These are phyloP conservation scores for Hypsizygus ulmarius DNA, from an alignment of 1,284 basidiomycete genomes.

Conservation along the genomic window DNA sequence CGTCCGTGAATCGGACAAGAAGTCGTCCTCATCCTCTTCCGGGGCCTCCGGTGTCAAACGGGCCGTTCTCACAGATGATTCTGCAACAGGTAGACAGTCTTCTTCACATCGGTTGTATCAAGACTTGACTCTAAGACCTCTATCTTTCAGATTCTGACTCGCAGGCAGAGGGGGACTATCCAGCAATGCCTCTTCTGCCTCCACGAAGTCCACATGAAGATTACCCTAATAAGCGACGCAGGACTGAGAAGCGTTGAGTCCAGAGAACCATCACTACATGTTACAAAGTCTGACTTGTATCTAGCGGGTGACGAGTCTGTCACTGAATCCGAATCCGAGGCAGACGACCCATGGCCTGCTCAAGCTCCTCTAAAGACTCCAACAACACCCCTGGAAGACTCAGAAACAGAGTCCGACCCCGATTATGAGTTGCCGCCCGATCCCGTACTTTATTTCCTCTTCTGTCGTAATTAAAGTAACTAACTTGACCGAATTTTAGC, in stretches of 20 bases:
- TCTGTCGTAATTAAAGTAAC: background rate
- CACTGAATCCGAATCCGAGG: conserved; percentile 44
- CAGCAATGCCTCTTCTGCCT: conserved; percentile 6
- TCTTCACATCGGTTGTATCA: background rate
- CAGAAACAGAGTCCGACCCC: conserved; percentile 34
- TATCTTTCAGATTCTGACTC: conserved; percentile 24
- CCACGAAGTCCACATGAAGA: background rate
- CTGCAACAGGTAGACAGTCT: conserved; percentile 25
- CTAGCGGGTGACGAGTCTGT: conserved; percentile 31
- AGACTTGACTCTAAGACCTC: background rate
- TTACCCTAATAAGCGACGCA: conserved; percentile 6
- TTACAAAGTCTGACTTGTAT: background rate
- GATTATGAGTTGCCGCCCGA: conserved; percentile 34
- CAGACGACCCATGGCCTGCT: conserved; percentile 11
- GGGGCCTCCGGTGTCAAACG: background rate
- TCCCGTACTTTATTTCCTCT: conserved; percentile 13
- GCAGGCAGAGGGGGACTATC: conserved; percentile 15
- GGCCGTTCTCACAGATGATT: conserved; percentile 21
- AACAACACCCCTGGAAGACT: conserved; percentile 22
- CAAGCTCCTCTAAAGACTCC: background rate
- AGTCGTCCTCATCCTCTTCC: background rate
- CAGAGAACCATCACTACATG: background rate
- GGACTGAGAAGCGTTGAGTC: conserved; percentile 13
- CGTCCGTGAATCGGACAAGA: background rate
- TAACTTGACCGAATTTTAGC: conserved; percentile 24